Evolutionary conservation across 495 filamentous ascomycete species (phyloP), one percentile per base, ranked within the genome.

Genomic region (Beverwykella pulmonaria): DNA sequence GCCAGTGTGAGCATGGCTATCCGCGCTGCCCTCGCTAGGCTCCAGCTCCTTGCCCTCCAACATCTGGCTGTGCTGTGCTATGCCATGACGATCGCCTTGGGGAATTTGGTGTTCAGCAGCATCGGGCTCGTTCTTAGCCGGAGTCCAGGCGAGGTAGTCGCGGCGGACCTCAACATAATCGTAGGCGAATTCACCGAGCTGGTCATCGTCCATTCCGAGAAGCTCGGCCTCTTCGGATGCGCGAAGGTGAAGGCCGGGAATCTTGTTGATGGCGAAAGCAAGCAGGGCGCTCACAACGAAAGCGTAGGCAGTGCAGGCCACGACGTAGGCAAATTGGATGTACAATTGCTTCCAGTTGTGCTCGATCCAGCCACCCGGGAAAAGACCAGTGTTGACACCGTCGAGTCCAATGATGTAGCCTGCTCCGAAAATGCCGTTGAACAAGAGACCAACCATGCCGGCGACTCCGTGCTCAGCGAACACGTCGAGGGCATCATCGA

Each of bases 111-210:
- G 83, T 46, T 88, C 84, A 52, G 83, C 83, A 32, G 78, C 80
- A 34, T 78, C 73, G 17, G 81, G 82, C 34, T 90, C 87, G 39
- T 78, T 74, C 76, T 90, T 90, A 61, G 91, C 90, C 0, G 94
- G 93, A 4, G 92, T 97, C 94, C 94, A 98, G 49, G 94, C 94
- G 17, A 97, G 86, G 81, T 97, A 98, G 76, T 98, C 94, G 64
- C 94, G 87, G 61, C 94, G 88, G 65, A 98, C 94, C 82, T 98
- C 94, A 70, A 98, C 94, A 77, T 98, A 98, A 78, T 98, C 94
- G 81, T 98, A 98, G 7, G 94, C 95, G 74, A 98, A 98, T 78
- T 98, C 94, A 74, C 94, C 94, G 34, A 97, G 89, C 75, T 98
- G 94, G 80, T 98, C 94, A 75, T 98, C 95, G 71, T 98, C 94